Conservation (phyloP, 2,329 filamentous ascomycete species). For the Teratosphaeria destructans region DNA sequence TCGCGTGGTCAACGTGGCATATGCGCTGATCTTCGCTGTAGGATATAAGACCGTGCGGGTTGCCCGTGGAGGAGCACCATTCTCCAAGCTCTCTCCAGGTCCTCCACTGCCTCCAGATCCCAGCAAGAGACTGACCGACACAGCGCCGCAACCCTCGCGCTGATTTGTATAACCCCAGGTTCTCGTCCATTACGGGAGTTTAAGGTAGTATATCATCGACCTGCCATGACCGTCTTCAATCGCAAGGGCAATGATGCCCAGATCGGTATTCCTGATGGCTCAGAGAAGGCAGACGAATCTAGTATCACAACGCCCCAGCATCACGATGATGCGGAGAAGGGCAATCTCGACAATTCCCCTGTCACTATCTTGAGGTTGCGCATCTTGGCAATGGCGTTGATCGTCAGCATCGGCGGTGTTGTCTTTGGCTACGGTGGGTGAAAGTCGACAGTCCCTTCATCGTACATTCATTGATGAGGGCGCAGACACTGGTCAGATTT, state of each 20-base stretch:
- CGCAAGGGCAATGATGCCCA: background rate
- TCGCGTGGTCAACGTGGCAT: background rate
- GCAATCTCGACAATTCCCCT: conserved; percentile 13
- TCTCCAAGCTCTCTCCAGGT: background rate
- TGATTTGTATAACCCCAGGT: background rate
- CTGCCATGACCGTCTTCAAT: background rate
- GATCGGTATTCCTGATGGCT: background rate
- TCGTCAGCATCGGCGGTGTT: conserved; percentile 28
- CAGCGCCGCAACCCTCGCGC: background rate
- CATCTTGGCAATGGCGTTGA: conserved; percentile 24
- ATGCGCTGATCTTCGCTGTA: background rate
- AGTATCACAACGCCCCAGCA: background rate
- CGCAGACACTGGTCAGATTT: conserved; percentile 49
- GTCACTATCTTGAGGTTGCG: conserved; percentile 16
- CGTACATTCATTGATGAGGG: background rate
- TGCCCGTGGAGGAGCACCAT: background rate
- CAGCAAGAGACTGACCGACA: background rate
- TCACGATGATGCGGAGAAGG: conserved; percentile 11
- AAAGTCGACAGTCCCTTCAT: conserved; percentile 1
- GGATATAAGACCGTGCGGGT: background rate
- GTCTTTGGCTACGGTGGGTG: conserved; percentile 25
- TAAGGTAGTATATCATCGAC: background rate
- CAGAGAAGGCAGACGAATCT: background rate
- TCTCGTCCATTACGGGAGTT: background rate
- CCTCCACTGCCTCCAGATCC: background rate